Evolutionary conservation across 116 monocot genomes (phyloP).

Genomic region (Cymodocea nodosa): DNA sequence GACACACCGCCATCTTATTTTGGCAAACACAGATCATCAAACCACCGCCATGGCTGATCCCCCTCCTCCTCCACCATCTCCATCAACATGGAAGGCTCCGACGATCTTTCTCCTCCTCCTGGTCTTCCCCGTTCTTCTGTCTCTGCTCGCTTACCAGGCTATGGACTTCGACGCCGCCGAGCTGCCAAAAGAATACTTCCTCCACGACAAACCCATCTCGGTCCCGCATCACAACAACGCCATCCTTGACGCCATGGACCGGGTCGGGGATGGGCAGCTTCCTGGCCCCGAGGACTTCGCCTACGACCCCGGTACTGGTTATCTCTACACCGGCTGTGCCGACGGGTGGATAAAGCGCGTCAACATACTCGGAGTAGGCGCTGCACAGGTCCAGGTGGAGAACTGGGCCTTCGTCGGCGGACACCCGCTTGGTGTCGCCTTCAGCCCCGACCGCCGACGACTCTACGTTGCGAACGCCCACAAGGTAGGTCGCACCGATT

Average conservation of each 20-base stretch:
- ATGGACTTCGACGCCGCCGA: constrained; percentile 3
- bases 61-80: too few species aligned
- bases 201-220: constrained; percentile 4
- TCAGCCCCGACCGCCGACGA: constrained; percentile 14
- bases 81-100: too few species aligned
- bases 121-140: too few species aligned
- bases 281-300: constrained; percentile 71
- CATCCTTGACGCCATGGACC: constrained; percentile 21
- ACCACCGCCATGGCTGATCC: too few species aligned
- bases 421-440: constrained; percentile 58
- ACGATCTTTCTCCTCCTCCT: too few species aligned
- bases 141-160: too few species aligned
- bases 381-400: constrained; percentile 20
- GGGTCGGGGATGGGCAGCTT: constrained; percentile 55
- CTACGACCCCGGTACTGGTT: constrained; percentile 28
- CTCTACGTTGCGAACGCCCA: constrained; percentile 50
- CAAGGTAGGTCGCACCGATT: constrained; percentile 22
- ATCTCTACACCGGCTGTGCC: constrained; percentile 46
- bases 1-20: too few species aligned
- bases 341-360: constrained; percentile 83
- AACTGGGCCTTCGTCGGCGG: constrained; percentile 67
- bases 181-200: not conserved
- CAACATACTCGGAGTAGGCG: constrained; percentile 1
- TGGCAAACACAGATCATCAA: too few species aligned
- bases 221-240: constrained; percentile 13